Percentiles rank a stretch among this genome's conserved stretches.
Evolutionary conservation across 495 filamentous ascomycete genomes (phyloP).

Genomic region (Podospora australis): DNA sequence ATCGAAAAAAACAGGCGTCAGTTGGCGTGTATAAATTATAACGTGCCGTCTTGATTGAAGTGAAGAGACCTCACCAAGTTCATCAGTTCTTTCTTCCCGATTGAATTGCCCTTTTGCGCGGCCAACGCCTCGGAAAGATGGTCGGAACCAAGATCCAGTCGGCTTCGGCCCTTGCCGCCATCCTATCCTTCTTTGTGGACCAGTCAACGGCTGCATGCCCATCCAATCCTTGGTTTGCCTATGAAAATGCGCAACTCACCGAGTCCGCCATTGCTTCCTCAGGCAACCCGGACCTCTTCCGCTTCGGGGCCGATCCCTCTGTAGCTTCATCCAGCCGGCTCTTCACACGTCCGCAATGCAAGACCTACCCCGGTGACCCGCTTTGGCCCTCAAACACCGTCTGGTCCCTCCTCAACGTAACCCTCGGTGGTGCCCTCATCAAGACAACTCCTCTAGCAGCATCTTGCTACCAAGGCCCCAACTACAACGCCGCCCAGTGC

Average conservation of each 20-base stretch:
- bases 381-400: conserved; percentile 35
- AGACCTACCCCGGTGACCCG: conserved; percentile 43
- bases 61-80: neutral
- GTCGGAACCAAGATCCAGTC: neutral
- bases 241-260: conserved; percentile 14
- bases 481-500: conserved; percentile 42
- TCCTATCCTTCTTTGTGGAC: neutral
- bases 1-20: too few relatives aligned
- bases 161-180: conserved; percentile 4
- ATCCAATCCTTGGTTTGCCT: conserved; percentile 13
- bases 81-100: neutral
- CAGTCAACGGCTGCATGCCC: conserved; percentile 7
- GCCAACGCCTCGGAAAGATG: neutral
- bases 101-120: neutral
- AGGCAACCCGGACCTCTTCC: conserved; percentile 4
- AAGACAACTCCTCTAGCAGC: conserved; percentile 50
- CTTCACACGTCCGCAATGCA: conserved; percentile 30
- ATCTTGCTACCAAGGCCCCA: conserved; percentile 44
- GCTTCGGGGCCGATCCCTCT: conserved; percentile 5
- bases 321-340: neutral
- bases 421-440: conserved; percentile 47
- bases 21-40: too few relatives aligned
- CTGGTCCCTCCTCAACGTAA: conserved; percentile 41
- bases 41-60: neutral
- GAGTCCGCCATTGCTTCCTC: conserved; percentile 4